A percentile compares a stretch with the other conserved stretches of the same genome.
These are phyloP conservation scores for Colletotrichum destructivum DNA, from an alignment of 2,329 filamentous ascomycete genomes.

Conservation along the genomic window DNA sequence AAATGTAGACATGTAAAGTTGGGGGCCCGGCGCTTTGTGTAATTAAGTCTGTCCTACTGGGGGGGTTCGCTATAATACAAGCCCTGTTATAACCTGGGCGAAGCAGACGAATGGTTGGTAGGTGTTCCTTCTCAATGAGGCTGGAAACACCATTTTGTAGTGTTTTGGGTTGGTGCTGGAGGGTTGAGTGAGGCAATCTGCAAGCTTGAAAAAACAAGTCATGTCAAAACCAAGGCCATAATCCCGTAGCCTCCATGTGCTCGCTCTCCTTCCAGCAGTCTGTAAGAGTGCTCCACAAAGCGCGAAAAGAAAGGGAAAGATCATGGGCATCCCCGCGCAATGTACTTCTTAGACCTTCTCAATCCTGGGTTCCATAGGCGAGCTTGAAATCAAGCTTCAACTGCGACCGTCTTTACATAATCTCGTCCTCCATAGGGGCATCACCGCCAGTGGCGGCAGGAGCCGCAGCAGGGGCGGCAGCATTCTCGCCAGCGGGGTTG, in stretches of 20 bases:
- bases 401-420: constrained; percentile 58
- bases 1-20: background rate
- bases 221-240: constrained; percentile 36
- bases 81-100: constrained; percentile 27
- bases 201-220: constrained; percentile 36
- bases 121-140: constrained; percentile 12
- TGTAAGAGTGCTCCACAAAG: constrained; percentile 28
- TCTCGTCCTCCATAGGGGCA: constrained; percentile 78
- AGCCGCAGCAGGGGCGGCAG: constrained; percentile 63
- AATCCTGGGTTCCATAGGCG: constrained; percentile 13
- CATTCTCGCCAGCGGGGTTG: constrained; percentile 59
- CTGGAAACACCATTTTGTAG: constrained; percentile 17
- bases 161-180: constrained; percentile 30
- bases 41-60: constrained; percentile 34
- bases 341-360: constrained; percentile 7
- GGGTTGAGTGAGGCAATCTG: constrained; percentile 36
- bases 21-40: constrained; percentile 38
- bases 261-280: constrained; percentile 36
- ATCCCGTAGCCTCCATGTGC: constrained; percentile 30
- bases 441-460: constrained; percentile 65
- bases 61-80: constrained; percentile 38
- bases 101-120: constrained; percentile 30
- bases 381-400: constrained; percentile 2
- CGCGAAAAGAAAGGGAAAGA: constrained; percentile 36
- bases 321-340: constrained; percentile 16